A percentile compares a stretch with the other conserved stretches of the same genome.
Evolutionary conservation across 352 stramenopile genomes (phyloP).

Genomic region (Globisporangium nunn): DNA sequence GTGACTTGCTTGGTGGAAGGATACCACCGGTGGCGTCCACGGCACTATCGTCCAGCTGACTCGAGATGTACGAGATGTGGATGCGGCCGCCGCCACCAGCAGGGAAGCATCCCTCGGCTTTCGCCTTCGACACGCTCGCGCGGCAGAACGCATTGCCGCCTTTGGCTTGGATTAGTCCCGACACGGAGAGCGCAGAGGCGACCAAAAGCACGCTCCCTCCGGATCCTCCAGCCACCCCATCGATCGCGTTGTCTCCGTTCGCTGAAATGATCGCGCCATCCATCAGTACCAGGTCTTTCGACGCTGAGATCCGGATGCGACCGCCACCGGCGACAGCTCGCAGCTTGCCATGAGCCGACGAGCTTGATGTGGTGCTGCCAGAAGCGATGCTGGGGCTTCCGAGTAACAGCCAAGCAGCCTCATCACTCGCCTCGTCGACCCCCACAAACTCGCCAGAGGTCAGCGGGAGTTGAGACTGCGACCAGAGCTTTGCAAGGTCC

Average conservation of each 20-base stretch:
- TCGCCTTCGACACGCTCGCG: slow-evolving; percentile 15
- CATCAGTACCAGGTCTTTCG: slow-evolving; percentile 68
- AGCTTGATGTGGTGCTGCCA: not conserved
- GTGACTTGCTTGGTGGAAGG: slow-evolving; percentile 15
- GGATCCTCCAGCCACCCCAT: slow-evolving; percentile 36
- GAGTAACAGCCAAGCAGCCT: slow-evolving; percentile 33
- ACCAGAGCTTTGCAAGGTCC: slow-evolving; percentile 47
- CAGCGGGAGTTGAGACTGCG: slow-evolving; percentile 11
- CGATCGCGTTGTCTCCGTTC: slow-evolving; percentile 34
- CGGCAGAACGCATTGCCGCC: slow-evolving; percentile 47
- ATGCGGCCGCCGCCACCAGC: slow-evolving; percentile 58
- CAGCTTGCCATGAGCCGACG: not conserved
- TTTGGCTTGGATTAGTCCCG: slow-evolving; percentile 32
- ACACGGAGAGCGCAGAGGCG: slow-evolving; percentile 39
- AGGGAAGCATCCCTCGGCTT: slow-evolving; percentile 37
- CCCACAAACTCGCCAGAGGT: slow-evolving; percentile 2
- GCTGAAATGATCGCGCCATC: slow-evolving; percentile 33
- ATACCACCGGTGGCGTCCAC: slow-evolving; percentile 52
- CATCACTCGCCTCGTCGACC: slow-evolving; percentile 16
- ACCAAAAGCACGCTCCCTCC: slow-evolving; percentile 49
- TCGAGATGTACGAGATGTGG: slow-evolving; percentile 63
- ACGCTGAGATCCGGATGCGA: slow-evolving; percentile 55
- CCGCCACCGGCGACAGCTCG: slow-evolving; percentile 32
- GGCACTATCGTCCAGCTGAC: slow-evolving; percentile 41
- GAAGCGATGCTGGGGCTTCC: slow-evolving; percentile 32